These are phyloP conservation scores for Pichia sporocuriosa DNA, from an alignment of 805 yeast genomes.

Conservation along the genomic window DNA sequence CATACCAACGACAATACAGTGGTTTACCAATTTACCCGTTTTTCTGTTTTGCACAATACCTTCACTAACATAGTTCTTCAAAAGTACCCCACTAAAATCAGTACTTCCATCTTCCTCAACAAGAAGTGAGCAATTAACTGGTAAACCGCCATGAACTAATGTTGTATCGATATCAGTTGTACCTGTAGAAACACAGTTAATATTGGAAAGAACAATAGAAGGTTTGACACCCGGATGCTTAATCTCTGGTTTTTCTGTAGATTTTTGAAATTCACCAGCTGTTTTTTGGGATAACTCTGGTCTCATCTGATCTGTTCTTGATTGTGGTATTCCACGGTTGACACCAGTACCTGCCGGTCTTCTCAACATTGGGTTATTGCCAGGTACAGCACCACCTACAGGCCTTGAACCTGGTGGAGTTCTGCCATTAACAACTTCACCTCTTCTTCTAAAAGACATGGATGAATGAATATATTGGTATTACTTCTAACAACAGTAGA, in stretches of 20 bases:
- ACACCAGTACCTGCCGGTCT: conserved; percentile 7
- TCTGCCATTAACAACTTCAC: conserved; percentile 36
- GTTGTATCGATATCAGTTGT: conserved; percentile 66
- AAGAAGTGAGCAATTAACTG: conserved; percentile 63
- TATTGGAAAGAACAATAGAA: conserved; percentile 60
- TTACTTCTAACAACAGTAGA: no score
- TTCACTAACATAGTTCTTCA: conserved; percentile 68
- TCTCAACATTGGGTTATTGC: conserved; percentile 7
- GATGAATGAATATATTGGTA: no score
- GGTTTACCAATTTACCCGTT: conserved; percentile 31
- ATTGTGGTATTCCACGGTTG: not conserved
- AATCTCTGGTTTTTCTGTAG: not conserved
- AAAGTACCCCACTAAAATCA: conserved; percentile 68
- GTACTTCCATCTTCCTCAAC: conserved; percentile 85
- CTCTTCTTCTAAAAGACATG: conserved; percentile 57
- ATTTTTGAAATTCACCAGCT: not conserved
- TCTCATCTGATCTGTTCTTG: not conserved
- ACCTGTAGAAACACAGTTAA: conserved; percentile 76
- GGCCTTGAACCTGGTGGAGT: no score
- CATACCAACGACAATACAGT: conserved; percentile 57
- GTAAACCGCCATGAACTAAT: conserved; percentile 78
- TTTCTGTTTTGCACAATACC: conserved; percentile 62
- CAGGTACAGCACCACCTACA: not conserved
- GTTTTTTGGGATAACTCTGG: not conserved
- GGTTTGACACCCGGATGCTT: conserved; percentile 63